Base-by-base conservation (phyloP, 2,329 filamentous ascomycete genomes). In the Phialophora macrospora region DNA sequence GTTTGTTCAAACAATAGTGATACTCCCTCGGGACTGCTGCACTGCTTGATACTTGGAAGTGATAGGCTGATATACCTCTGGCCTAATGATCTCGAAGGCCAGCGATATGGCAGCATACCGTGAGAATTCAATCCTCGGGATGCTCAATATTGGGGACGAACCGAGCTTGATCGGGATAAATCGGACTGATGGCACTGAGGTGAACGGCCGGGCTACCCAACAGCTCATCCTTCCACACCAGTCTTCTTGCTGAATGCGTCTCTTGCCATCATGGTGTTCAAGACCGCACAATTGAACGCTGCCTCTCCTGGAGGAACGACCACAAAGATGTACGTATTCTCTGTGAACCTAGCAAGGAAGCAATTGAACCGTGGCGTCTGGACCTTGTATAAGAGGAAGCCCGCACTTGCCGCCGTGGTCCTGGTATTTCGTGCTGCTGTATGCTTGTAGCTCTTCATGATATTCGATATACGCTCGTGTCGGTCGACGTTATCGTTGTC, bases 391-490 rank as follows among this genome's bases (percentile, higher is more conserved):
- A 80, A 77, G 30, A 80, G 68, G 65, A 82, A 81, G 28, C 77
- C 78, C 34, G 77, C 79, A 0, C 76, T 78, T 12, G 74, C 77
- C 3, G 77, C 79, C 2, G 75, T 81, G 8, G 79, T 80, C 64
- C 79, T 78, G 20, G 79, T 81, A 66, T 80, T 81, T 30, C 77
- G 73, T 46, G 79, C 79, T n/a, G 78, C 77, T 64, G 78, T 87
- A 80, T 98, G 94, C 82, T 98, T 99, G 82, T 98, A 97, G 65
- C 94, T 93, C 81, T 99, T 99, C 80, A 99, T 90, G 75, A 99
- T 97, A 77, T 97, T 98, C 68, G 90, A 95, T 75, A 99, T 91
- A 72, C 91, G 90, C 82, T 99, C 95, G 73, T 97, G 93, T 2
- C 95, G 90, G 79, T 99, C 95, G 58, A 90, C 90, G 68, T 92